phyloP scores from a whole-genome alignment of 1,139 yeast species.

The Pichia sp. region DNA sequence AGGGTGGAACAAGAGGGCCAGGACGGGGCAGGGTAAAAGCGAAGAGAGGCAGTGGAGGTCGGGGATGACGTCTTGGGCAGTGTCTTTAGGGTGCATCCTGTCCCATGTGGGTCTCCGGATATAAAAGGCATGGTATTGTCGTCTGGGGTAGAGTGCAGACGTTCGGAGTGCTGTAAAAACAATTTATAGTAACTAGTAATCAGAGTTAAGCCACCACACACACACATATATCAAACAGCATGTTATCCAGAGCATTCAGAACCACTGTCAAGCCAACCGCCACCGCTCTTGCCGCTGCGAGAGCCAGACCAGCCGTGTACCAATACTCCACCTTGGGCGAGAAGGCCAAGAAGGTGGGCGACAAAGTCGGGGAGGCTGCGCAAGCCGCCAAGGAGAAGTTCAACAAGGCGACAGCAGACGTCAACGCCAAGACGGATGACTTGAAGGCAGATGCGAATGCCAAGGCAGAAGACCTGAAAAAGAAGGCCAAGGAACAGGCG shows the following conservation, averaged over 20 bases:
- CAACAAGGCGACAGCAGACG: slow-evolving; percentile 6
- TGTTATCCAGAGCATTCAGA: neutral
- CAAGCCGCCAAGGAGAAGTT: slow-evolving; percentile 15
- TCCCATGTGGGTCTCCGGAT: no score
- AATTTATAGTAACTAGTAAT: no score
- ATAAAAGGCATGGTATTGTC: no score
- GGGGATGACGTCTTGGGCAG: no score
- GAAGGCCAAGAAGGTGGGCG: slow-evolving; percentile 12
- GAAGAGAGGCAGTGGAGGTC: no score
- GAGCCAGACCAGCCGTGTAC: neutral
- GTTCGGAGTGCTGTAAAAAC: no score
- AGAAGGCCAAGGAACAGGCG: slow-evolving; percentile 4
- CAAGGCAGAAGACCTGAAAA: no score
- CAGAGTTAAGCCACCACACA: no score
- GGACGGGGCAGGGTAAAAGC: no score
- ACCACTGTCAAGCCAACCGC: neutral
- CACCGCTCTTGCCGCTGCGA: neutral
- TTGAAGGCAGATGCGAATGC: neutral
- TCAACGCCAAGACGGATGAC: slow-evolving; percentile 9
- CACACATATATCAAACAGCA: neutral
- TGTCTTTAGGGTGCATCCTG: no score
- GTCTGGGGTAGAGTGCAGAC: no score
- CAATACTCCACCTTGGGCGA: slow-evolving; percentile 11
- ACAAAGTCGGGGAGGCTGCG: slow-evolving; percentile 9
- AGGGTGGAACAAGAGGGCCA: no score